Base-by-base conservation (phyloP, 805 yeast species). In the Wickerhamiella alocasiicola region DNA sequence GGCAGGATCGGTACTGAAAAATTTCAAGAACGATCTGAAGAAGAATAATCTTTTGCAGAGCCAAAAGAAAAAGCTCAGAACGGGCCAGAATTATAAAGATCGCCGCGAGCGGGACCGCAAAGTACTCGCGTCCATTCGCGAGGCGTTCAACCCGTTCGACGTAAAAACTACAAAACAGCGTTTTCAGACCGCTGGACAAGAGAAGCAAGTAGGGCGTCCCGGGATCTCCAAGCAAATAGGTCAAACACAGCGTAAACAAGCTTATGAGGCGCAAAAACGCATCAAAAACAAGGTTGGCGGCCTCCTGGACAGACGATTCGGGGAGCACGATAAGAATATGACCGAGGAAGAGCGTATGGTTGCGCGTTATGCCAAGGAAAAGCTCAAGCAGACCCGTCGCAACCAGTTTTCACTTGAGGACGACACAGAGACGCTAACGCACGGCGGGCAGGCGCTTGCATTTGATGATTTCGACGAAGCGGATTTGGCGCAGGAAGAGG, bases 271-370 rank as follows among this genome's bases (percentile, higher is more conserved):
- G 16, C 76, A 71, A 50, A 72, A 70, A 56, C 59, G 67, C n/a
- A 61, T 67, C 38, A 74, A 76, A 52, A 81, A 82, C 49, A 81
- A 72, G 56, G 74, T 68, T 28, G 95, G 96, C 39, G 83, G 82
- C 2, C 54, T 91, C 11, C 59, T 75, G 2, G 98, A 91, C 65
- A 71, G 85, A 49, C 74, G 95, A 62, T 88, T 91, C 59, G 99
- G 98, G 57, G 98, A 91, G 55, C 71, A 72, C 48, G 78, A 83
- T 59, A 58, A 66, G 6, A 59, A 66, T 36, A 54, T 91, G 66
- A 72, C 79, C n/a, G 76, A 76, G 9, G 97, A 91, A 60, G 95
- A 91, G 50, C 83, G 81, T 59, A 85, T 85, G 95, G 71, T 91
- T 62, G 95, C 81, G 55, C 76, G 98, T 64, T 91, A 84, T 65